These are phyloP conservation scores for Bathelium albidoporum DNA, from an alignment of 495 filamentous ascomycete genomes.

Conservation along the genomic window DNA sequence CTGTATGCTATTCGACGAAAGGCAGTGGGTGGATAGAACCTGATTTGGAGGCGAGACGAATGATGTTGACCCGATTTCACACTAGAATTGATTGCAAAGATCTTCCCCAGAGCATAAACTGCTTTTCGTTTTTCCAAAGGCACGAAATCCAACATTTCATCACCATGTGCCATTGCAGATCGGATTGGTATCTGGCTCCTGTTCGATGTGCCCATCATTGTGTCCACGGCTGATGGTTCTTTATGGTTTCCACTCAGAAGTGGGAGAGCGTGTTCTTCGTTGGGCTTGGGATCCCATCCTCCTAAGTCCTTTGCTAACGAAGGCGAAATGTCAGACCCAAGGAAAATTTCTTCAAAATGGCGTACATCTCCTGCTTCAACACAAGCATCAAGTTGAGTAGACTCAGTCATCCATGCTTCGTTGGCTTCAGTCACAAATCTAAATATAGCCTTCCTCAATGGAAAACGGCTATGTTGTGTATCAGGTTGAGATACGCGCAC, in stretches of 20 bases:
- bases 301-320: background rate
- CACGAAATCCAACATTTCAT: too few relatives aligned
- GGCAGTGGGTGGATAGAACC: slow-evolving; percentile 29
- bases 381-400: background rate
- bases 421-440: background rate
- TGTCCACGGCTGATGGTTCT: background rate
- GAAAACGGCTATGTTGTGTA: too few relatives aligned
- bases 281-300: background rate
- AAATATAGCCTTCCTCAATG: background rate
- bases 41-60: slow-evolving; percentile 14
- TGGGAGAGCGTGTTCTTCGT: background rate
- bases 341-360: background rate
- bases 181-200: too few relatives aligned
- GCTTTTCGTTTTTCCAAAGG: slow-evolving; percentile 34
- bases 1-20: slow-evolving; percentile 11
- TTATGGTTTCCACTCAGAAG: background rate
- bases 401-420: background rate
- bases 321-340: background rate
- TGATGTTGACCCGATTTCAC: background rate
- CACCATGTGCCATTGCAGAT: too few relatives aligned
- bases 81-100: slow-evolving; percentile 32
- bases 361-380: background rate
- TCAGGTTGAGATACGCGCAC: too few relatives aligned
- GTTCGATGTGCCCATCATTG: background rate
- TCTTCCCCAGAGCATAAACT: slow-evolving; percentile 43